Evolutionary conservation across 257 asterid genomes (phyloP).

Genomic region (Ehretia macrophylla): DNA sequence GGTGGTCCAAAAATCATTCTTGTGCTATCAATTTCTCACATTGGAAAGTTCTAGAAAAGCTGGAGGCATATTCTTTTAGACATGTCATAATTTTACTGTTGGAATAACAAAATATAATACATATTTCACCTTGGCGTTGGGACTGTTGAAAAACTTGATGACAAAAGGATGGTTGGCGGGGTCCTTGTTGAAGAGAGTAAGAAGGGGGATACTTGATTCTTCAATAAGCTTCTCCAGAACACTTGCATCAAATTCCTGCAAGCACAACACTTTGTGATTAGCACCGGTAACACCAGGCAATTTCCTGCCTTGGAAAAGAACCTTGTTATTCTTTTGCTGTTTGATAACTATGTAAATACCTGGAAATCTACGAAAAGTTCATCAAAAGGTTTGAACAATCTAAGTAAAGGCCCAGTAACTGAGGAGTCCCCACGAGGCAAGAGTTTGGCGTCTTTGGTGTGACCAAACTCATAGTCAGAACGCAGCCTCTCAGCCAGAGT

Average conservation of each 20-base stretch:
- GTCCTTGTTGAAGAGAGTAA: constrained; percentile 74
- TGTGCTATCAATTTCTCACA: too few relatives aligned
- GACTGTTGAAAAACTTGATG: constrained; percentile 60
- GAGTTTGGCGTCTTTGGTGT: constrained; percentile 62
- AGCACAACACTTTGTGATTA: constrained; percentile 6
- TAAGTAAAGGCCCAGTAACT: constrained; percentile 62
- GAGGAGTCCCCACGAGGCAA: constrained; percentile 87
- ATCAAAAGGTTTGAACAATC: constrained; percentile 92
- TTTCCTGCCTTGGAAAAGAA: too few relatives aligned
- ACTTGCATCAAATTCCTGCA: constrained; percentile 80
- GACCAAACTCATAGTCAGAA: constrained; percentile 73
- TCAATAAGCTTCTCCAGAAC: constrained; percentile 66
- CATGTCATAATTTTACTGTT: neutral
- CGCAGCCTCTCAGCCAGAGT: constrained; percentile 80
- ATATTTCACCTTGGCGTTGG: constrained; percentile 53
- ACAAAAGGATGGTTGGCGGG: constrained; percentile 80
- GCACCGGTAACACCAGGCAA: neutral
- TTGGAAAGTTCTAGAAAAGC: neutral
- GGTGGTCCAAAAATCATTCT: too few relatives aligned
- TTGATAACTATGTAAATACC: constrained; percentile 32
- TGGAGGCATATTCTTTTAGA: neutral
- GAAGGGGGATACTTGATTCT: constrained; percentile 71
- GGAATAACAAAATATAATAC: neutral
- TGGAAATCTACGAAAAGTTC: constrained; percentile 73
- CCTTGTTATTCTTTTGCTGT: neutral